Base-by-base conservation (phyloP, 2,329 filamentous ascomycete genomes). In the Cladosporium sp. region DNA sequence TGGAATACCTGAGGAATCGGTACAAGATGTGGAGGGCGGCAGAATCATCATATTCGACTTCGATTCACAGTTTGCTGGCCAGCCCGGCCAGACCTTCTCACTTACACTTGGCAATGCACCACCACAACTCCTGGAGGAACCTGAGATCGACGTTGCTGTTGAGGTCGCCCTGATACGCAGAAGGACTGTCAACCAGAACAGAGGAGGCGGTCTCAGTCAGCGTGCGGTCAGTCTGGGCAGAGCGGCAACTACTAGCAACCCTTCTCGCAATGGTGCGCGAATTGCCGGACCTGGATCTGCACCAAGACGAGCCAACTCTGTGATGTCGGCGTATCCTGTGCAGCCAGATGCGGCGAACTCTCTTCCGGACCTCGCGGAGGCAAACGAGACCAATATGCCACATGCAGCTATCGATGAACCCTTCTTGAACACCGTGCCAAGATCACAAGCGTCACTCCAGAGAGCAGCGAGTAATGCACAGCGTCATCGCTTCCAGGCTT, bases 401-500 rank as follows among this genome's bases (percentile, higher is more conserved):
- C 43, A 43, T 32, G 65, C 68, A 26, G 70, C 70, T 8, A 66
- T 74, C 13, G 76, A 78, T 34, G 74, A 77, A 66, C 76, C 75
- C 1, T 78, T 76, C 46, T 71, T 71, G 18, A 74, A 73, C 36
- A 72, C 70, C 14, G 74, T 74, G 28, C 76, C 76, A 18, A 66
- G 76, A 32, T 76, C 74, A 32, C 73, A 72, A 7, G 71, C 68
- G 2, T 73, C 74, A 7, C 58, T 78, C 13, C 73, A 76, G 48
- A 69, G 76, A n/a, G 75, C 76, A 25, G 75, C 76, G 21, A 90
- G 89, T 23, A 90, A 91, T 54, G 86, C 86, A n/a, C 91, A 88
- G 70, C 86, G 90, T 64, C 85, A 87, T 64, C 83, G 89, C n/a
- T 85, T 91, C 70, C 88, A 89, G 53, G 83, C 83, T 5, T 82